Percentiles rank a stretch among this genome's conserved stretches.
Conservation (phyloP, 208 protist genomes). For the Acanthamoeba castellanii region DNA sequence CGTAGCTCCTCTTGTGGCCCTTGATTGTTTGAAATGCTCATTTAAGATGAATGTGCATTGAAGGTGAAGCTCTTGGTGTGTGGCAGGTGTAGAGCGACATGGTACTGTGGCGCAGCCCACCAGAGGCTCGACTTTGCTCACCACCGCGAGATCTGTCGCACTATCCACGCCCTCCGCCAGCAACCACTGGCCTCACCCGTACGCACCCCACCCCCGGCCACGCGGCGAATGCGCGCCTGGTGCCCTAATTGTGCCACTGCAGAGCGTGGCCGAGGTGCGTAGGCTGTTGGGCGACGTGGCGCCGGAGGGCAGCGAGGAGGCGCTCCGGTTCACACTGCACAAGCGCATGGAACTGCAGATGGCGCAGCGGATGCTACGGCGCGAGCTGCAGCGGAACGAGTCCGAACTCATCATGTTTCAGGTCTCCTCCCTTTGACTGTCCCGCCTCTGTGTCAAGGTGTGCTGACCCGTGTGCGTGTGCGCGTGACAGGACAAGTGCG, state of each 20-base stretch:
- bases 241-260: too few species aligned
- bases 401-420: neutral
- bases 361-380: neutral
- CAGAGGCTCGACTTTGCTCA: neutral
- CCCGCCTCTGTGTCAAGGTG: neutral
- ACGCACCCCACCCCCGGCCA: too few species aligned
- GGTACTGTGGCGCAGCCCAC: neutral
- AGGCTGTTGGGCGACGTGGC: neutral
- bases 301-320: neutral
- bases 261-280: neutral
- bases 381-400: neutral
- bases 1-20: neutral
- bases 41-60: neutral
- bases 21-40: neutral
- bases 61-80: neutral
- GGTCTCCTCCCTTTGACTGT: neutral
- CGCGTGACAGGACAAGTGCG: neutral
- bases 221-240: too few species aligned
- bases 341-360: neutral
- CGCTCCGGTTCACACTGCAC: neutral
- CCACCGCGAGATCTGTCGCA: slow-evolving; percentile 4
- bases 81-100: neutral
- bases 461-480: neutral
- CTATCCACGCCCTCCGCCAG: neutral
- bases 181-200: neutral